Evolutionary conservation across 2,329 filamentous ascomycete species (phyloP).

Genomic region (Pseudofabraea citricarpa): DNA sequence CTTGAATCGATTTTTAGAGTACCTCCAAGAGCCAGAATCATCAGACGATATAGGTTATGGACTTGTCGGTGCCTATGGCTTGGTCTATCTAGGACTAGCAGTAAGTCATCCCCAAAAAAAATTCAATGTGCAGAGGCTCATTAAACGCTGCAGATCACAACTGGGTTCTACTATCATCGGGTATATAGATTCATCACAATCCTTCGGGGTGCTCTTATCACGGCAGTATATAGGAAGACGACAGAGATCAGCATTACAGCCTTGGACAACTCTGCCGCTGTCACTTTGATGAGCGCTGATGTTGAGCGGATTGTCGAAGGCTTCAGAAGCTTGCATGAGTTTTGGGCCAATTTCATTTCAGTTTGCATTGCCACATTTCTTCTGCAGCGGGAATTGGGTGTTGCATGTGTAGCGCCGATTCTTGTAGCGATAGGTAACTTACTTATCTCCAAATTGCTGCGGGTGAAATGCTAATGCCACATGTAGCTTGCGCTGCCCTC

Average conservation of each 20-base stretch:
- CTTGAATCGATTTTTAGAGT: slow-evolving; percentile 9
- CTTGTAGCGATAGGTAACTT: slow-evolving; percentile 14
- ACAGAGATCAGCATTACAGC: slow-evolving; percentile 8
- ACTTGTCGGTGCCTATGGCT: slow-evolving; percentile 17
- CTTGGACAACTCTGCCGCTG: slow-evolving; percentile 8
- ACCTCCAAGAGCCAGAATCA: slow-evolving; percentile 1
- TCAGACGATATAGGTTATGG: slow-evolving; percentile 13
- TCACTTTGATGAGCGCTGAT: slow-evolving; percentile 24
- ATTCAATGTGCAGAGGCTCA: neutral
- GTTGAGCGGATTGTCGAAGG: slow-evolving; percentile 19
- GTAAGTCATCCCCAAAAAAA: slow-evolving; percentile 18
- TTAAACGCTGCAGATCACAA: slow-evolving; percentile 3
- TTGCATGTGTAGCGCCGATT: slow-evolving; percentile 5
- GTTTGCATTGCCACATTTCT: slow-evolving; percentile 14
- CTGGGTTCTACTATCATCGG: slow-evolving; percentile 2
- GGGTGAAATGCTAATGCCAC: too few relatives aligned
- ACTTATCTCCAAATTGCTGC: too few relatives aligned
- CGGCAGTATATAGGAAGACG: slow-evolving; percentile 6
- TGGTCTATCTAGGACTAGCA: slow-evolving; percentile 17
- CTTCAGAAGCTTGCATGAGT: slow-evolving; percentile 16
- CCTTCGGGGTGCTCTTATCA: slow-evolving; percentile 4
- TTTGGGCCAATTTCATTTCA: slow-evolving; percentile 13
- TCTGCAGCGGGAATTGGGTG: slow-evolving; percentile 13
- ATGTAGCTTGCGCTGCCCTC: neutral
- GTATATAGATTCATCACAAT: slow-evolving; percentile 7